phyloP scores from a whole-genome alignment of 805 yeast species.

The Grigorovia transvaalensis region DNA sequence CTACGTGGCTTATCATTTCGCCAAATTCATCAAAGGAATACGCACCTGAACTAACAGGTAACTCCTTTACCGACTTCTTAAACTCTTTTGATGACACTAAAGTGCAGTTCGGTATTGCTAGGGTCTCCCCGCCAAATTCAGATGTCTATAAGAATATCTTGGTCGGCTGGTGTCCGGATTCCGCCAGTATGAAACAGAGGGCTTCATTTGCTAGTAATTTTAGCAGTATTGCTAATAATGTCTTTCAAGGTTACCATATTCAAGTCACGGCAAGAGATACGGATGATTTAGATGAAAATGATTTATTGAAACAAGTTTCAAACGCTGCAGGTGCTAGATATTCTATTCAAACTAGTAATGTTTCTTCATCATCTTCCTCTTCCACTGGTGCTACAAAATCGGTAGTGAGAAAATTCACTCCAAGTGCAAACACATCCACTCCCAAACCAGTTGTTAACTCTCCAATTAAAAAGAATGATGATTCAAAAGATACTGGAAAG shows the following conservation, averaged over 20 bases:
- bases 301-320: slow-evolving; percentile 62
- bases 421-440: neutral
- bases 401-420: slow-evolving; percentile 13
- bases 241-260: slow-evolving; percentile 78
- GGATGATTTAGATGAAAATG: slow-evolving; percentile 77
- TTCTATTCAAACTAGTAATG: slow-evolving; percentile 44
- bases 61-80: slow-evolving; percentile 64
- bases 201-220: slow-evolving; percentile 69
- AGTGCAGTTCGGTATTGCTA: slow-evolving; percentile 82
- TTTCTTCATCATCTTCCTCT: slow-evolving; percentile 27
- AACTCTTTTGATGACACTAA: slow-evolving; percentile 75
- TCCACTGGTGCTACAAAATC: slow-evolving; percentile 26
- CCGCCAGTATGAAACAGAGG: slow-evolving; percentile 71
- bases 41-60: slow-evolving; percentile 40
- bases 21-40: slow-evolving; percentile 47
- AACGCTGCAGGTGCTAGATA: slow-evolving; percentile 96
- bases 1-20: slow-evolving; percentile 71
- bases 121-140: slow-evolving; percentile 85
- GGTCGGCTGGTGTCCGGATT: slow-evolving; percentile 96
- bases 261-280: slow-evolving; percentile 93
- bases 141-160: slow-evolving; percentile 76
- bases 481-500: neutral
- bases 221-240: slow-evolving; percentile 55
- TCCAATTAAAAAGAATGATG: slow-evolving; percentile 8
- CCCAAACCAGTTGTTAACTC: slow-evolving; percentile 8